phyloP scores from a whole-genome alignment of 805 yeast species.

The Nakazawaea molendinolei region DNA sequence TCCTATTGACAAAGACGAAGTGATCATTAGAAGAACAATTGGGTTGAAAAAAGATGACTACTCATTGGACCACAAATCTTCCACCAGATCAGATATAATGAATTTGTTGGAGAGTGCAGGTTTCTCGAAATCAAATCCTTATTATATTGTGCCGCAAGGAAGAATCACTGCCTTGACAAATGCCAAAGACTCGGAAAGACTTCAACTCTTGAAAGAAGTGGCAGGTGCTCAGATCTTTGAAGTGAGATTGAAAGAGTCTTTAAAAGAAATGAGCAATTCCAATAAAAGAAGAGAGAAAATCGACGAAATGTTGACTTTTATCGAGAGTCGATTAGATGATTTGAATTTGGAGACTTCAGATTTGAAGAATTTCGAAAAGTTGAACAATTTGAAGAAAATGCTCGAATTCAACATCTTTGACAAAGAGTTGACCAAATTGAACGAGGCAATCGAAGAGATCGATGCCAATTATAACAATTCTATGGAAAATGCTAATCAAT shows the following conservation, averaged over 20 bases:
- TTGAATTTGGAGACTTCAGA: slow-evolving; percentile 77
- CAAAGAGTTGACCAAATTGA: slow-evolving; percentile 63
- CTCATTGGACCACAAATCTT: slow-evolving; percentile 71
- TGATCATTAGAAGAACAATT: slow-evolving; percentile 77
- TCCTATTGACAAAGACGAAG: slow-evolving; percentile 61
- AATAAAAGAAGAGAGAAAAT: slow-evolving; percentile 64
- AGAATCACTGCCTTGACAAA: slow-evolving; percentile 81
- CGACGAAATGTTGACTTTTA: slow-evolving; percentile 62
- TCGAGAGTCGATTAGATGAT: slow-evolving; percentile 68
- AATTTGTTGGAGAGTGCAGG: slow-evolving; percentile 87
- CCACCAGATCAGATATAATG: slow-evolving; percentile 75
- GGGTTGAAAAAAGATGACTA: slow-evolving; percentile 93
- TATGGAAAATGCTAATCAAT: slow-evolving; percentile 45
- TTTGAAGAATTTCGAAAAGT: slow-evolving; percentile 57
- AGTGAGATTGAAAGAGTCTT: slow-evolving; percentile 66
- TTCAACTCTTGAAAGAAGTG: slow-evolving; percentile 77
- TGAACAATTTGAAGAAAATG: slow-evolving; percentile 62
- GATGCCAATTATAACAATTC: slow-evolving; percentile 50
- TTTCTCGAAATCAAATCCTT: slow-evolving; percentile 82
- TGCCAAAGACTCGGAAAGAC: slow-evolving; percentile 79
- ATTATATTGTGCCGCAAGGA: slow-evolving; percentile 97
- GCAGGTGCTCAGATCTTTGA: slow-evolving; percentile 95
- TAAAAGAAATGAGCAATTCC: slow-evolving; percentile 72
- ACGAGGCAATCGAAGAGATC: slow-evolving; percentile 50
- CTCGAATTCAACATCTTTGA: slow-evolving; percentile 72